A percentile compares a stretch with the other conserved stretches of the same genome.
Conservation (phyloP, 1,284 basidiomycete genomes). For the Nidula niveotomentosa region DNA sequence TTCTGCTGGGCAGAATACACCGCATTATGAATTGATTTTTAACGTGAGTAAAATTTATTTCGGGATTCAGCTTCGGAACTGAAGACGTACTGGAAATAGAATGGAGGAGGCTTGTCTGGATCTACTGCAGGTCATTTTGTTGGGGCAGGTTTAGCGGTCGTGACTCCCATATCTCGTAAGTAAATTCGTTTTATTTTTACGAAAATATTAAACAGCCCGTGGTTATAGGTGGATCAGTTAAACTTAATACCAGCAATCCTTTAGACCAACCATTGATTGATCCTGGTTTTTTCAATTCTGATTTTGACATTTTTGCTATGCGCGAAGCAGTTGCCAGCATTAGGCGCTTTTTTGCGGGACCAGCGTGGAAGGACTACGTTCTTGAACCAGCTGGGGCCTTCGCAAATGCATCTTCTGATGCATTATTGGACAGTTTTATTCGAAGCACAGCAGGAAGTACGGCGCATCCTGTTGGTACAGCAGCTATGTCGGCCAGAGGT, state of each 20-base stretch:
- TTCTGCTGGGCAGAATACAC: conserved; percentile 13
- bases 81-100: not conserved
- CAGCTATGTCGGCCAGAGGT: conserved; percentile 23
- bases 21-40: conserved; percentile 16
- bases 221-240: not conserved
- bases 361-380: conserved; percentile 29
- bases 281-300: conserved; percentile 22
- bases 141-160: not conserved
- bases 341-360: conserved; percentile 24
- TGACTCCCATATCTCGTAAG: not conserved
- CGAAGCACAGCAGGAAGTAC: conserved; percentile 8
- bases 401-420: conserved; percentile 9
- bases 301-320: conserved; percentile 25
- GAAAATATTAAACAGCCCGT: not conserved
- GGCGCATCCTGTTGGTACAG: conserved; percentile 23
- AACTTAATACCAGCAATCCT: not conserved
- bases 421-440: conserved; percentile 19
- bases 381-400: conserved; percentile 6
- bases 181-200: not conserved
- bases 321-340: conserved; percentile 29
- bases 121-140: not conserved
- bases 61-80: not conserved
- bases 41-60: conserved; percentile 4
- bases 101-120: not conserved
- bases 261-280: conserved; percentile 4